Conservation (phyloP, 495 filamentous ascomycete genomes). For the Staphylotrichum tortipilum region DNA sequence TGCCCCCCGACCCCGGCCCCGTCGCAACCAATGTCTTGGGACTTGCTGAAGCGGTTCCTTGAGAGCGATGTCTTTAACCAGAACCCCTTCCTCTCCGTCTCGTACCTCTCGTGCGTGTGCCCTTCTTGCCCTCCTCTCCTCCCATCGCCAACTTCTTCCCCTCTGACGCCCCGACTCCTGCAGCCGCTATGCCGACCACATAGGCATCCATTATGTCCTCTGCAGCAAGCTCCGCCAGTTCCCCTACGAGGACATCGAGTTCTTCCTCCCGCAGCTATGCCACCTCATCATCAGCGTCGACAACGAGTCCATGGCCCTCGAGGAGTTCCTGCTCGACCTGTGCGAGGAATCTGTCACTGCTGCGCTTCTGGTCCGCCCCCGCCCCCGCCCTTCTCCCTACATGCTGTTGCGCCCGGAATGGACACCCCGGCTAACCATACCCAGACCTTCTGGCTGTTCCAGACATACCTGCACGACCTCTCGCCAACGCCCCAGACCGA, state of each 20-base stretch:
- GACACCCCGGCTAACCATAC: slow-evolving; percentile 7
- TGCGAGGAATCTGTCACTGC: slow-evolving; percentile 74
- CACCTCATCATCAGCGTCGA: slow-evolving; percentile 70
- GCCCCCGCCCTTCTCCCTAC: too few species aligned
- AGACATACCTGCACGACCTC: slow-evolving; percentile 71
- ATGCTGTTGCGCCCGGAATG: too few species aligned
- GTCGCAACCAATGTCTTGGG: slow-evolving; percentile 40
- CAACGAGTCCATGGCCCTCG: slow-evolving; percentile 75
- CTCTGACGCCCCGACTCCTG: slow-evolving; percentile 11
- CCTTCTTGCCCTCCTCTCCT: background rate
- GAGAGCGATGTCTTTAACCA: slow-evolving; percentile 77
- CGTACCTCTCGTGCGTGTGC: slow-evolving; percentile 61
- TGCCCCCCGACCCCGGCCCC: slow-evolving; percentile 11
- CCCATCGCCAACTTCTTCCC: background rate
- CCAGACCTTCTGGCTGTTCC: slow-evolving; percentile 77
- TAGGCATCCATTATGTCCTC: slow-evolving; percentile 71
- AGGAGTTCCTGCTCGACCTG: slow-evolving; percentile 70
- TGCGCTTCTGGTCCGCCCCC: slow-evolving; percentile 59
- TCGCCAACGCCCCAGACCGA: slow-evolving; percentile 56
- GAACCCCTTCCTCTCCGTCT: slow-evolving; percentile 68
- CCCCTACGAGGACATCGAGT: slow-evolving; percentile 74
- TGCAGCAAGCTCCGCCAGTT: slow-evolving; percentile 74
- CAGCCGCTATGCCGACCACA: slow-evolving; percentile 73
- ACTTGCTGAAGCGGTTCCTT: slow-evolving; percentile 68
- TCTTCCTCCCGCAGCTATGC: slow-evolving; percentile 74